Evolutionary conservation across 805 yeast species (phyloP), one percentile per base, ranked within the genome.

Genomic region (Saturnispora sanitii): DNA sequence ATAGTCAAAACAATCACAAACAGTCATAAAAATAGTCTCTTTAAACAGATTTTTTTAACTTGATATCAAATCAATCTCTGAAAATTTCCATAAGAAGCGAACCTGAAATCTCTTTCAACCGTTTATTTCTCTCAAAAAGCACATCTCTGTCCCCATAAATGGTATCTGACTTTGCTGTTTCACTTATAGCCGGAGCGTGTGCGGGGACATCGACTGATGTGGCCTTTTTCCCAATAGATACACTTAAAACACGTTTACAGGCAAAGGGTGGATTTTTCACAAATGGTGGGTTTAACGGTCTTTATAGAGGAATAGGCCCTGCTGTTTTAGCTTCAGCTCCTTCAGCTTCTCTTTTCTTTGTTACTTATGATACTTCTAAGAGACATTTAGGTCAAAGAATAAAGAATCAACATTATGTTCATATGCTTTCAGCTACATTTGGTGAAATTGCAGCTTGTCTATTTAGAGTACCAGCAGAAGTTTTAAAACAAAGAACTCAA

Each of bases 151-250:
- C n/a, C n/a, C n/a, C n/a, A n/a, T n/a, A 13, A 12, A 34, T 40
- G 38, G 38, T 27, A 12, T 29, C 42, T n/a, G 42, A 40, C 19
- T 46, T 46, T 30, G 6, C 42, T 4, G 39, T 47, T 3, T 51
- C 55, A 2, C 22, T 51, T 2, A 38, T 51, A 71, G 78, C 88
- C 54, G 98, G 98, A 29, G 98, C 84, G 6, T 79, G 92, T 44
- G 96, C 98, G 5, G 99, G 99, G 13, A 92, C 96, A 2, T 79
- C 94, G 5, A 88, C 96, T 1, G 99, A 92, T 62, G 67, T 92
- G 29, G 86, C 82, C 3, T 92, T 92, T 61, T 92, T 90, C 66
- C 98, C 99, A 12, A 85, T 92, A 30, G 99, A 92, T 53, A 92
- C 99, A 1, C 52, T 92, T 42, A 92, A 92, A 62, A 92, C 99